Evolutionary conservation across 1,284 basidiomycete species (phyloP), one percentile per base, ranked within the genome.

Genomic region (Anthracocystis walkeri): DNA sequence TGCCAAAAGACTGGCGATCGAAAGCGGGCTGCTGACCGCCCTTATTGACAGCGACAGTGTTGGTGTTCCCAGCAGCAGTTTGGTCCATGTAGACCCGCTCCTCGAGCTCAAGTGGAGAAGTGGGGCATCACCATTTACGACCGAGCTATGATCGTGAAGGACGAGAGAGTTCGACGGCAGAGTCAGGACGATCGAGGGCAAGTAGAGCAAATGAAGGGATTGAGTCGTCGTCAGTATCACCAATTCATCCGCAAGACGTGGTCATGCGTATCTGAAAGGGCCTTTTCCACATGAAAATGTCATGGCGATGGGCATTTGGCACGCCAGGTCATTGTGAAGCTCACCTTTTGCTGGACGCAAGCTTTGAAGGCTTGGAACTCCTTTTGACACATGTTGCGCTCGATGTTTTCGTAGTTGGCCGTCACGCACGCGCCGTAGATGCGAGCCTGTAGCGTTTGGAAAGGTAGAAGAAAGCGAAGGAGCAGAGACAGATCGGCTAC

Each of bases 391-490:
- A 89, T 88, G 79, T 93, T 91, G 84, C 91, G 91, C 70, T 87
- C 89, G 14, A 92, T 90, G 78, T 94, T 92, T 21, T 89, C 90
- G 85, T 93, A 93, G 3, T 89, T 89, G 4, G 89, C 89, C 20
- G 91, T 85, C 27, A 95, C 90, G 81, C 93, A 95, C 84, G 90
- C 90, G 25, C 92, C 93, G 80, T 95, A 95, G 12, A 84, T 86
- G 10, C 89, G 87, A 31, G 93, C 93, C 76, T 93, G 89, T 4
- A 87, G 77, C 21, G 33, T 23, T 29, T 31, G 16, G 31, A 38
- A 21, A 25, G 14, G 12, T 8, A 42, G 21, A 52, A 21, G 27
- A 29, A 1, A 14, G 3, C 35, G 5, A 38, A 14, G 14, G 31
- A 11, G 31, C 31, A 7, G 10, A 33, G 8, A 33, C 4, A 11